Percentiles rank a stretch among this genome's conserved stretches.
phyloP scores from a whole-genome alignment of 2,329 filamentous ascomycete species.

The Fusarium aywerte region DNA sequence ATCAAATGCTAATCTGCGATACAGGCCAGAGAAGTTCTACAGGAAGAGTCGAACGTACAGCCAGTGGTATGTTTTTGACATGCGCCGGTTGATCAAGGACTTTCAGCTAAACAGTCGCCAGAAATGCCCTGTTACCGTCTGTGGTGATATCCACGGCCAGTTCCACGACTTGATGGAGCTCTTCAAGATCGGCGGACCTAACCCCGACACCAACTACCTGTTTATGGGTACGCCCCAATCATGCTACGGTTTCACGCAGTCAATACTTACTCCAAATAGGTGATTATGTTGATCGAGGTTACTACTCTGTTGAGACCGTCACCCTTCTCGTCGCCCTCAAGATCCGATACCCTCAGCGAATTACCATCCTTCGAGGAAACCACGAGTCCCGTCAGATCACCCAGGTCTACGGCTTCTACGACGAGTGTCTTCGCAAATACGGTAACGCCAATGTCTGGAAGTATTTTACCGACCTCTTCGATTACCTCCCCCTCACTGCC shows the following conservation, averaged over 20 bases:
- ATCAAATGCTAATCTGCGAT: conserved; percentile 47
- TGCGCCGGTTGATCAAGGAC: conserved; percentile 22
- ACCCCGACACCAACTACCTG: conserved; percentile 98
- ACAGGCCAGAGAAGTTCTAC: conserved; percentile 93
- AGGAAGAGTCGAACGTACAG: conserved; percentile 98
- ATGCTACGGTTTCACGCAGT: background rate
- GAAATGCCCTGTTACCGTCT: conserved; percentile 99
- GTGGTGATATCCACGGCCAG: conserved; percentile 98
- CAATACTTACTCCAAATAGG: conserved; percentile 61
- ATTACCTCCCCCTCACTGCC: conserved; percentile 96
- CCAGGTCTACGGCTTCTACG: conserved; percentile 99
- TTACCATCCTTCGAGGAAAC: conserved; percentile 98
- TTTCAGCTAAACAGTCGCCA: conserved; percentile 54
- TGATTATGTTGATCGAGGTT: conserved; percentile 98
- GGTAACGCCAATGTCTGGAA: conserved; percentile 99
- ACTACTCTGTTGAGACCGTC: conserved; percentile 98
- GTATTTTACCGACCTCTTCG: conserved; percentile 98
- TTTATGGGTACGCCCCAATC: conserved; percentile 83
- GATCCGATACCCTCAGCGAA: conserved; percentile 96
- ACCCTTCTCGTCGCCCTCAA: conserved; percentile 96
- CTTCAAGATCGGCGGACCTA: conserved; percentile 98
- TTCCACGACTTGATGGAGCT: conserved; percentile 99
- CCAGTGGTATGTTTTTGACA: conserved; percentile 79
- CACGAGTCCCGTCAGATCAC: conserved; percentile 99
- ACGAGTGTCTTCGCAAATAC: conserved; percentile 98